These are phyloP conservation scores for Tuber aestivum DNA, from an alignment of 495 filamentous ascomycete species.

Conservation along the genomic window DNA sequence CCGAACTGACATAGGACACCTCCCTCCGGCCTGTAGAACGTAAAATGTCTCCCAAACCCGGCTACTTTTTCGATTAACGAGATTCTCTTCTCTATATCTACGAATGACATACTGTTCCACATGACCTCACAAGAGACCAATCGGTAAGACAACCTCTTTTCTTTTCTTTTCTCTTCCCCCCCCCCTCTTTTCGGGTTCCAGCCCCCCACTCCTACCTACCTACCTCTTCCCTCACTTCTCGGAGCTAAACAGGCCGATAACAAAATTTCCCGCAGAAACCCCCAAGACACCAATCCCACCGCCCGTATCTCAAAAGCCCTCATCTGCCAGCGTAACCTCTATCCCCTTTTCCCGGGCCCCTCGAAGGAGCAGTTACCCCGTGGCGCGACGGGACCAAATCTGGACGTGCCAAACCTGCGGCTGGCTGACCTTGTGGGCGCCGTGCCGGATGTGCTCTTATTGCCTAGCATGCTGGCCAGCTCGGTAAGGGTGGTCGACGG, in stretches of 20 bases:
- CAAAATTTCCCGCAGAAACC: conserved; percentile 44
- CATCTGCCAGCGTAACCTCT: conserved; percentile 82
- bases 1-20: neutral
- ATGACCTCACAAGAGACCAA: conserved; percentile 70
- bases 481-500: conserved; percentile 56
- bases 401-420: conserved; percentile 82
- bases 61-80: conserved; percentile 84
- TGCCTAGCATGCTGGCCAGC: conserved; percentile 73
- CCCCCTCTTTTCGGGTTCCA: neutral
- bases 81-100: conserved; percentile 67
- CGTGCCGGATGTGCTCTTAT: conserved; percentile 74
- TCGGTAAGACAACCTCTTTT: conserved; percentile 20
- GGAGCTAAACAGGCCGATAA: conserved; percentile 25
- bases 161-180: neutral
- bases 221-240: neutral
- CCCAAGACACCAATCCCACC: conserved; percentile 52
- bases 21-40: conserved; percentile 50
- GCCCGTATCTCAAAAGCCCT: conserved; percentile 64
- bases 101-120: conserved; percentile 76
- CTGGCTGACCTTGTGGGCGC: conserved; percentile 83
- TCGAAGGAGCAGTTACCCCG: conserved; percentile 57
- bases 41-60: conserved; percentile 75
- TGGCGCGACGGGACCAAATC: conserved; percentile 52
- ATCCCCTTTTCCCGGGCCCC: conserved; percentile 79
- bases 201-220: neutral